A percentile compares a stretch with the other conserved stretches of the same genome.
phyloP scores from a whole-genome alignment of 1,139 yeast species.

The Yamadazyma taylorii region DNA sequence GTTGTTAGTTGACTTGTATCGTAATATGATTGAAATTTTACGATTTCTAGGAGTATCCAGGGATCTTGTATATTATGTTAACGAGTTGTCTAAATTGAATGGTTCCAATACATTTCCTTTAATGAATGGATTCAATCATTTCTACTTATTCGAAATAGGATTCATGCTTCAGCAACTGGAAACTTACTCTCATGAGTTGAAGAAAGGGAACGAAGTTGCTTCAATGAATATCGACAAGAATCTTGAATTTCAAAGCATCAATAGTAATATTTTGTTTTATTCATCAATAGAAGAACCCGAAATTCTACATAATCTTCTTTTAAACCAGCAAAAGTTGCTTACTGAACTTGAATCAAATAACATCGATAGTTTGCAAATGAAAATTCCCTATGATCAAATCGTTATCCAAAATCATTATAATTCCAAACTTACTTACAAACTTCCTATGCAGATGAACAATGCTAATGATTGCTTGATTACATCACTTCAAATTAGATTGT shows the following conservation, averaged over 20 bases:
- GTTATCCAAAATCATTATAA: not conserved
- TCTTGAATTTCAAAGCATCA: constrained; percentile 4
- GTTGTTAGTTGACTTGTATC: constrained; percentile 35
- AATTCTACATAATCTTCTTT: not conserved
- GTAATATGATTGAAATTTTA: constrained; percentile 33
- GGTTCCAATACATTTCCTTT: constrained; percentile 25
- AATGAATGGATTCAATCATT: constrained; percentile 26
- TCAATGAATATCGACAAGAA: constrained; percentile 5
- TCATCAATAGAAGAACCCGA: not conserved
- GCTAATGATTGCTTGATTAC: too few relatives aligned
- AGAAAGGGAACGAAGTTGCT: constrained; percentile 7
- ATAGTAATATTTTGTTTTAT: constrained; percentile 6
- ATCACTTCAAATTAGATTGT: too few relatives aligned
- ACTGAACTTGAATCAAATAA: not conserved
- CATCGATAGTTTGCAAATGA: not conserved
- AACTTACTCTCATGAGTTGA: constrained; percentile 3
- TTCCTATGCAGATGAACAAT: too few relatives aligned
- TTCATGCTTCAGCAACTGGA: constrained; percentile 13
- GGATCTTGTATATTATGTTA: constrained; percentile 50
- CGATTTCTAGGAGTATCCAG: constrained; percentile 52
- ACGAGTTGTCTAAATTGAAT: constrained; percentile 45
- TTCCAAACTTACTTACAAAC: not conserved
- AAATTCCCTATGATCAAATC: not conserved
- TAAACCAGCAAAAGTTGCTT: not conserved
- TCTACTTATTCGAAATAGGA: constrained; percentile 18